A percentile compares a stretch with the other conserved stretches of the same genome.
These are phyloP conservation scores for Penicillium sumatraense DNA, from an alignment of 2,329 filamentous ascomycete species.

Conservation along the genomic window DNA sequence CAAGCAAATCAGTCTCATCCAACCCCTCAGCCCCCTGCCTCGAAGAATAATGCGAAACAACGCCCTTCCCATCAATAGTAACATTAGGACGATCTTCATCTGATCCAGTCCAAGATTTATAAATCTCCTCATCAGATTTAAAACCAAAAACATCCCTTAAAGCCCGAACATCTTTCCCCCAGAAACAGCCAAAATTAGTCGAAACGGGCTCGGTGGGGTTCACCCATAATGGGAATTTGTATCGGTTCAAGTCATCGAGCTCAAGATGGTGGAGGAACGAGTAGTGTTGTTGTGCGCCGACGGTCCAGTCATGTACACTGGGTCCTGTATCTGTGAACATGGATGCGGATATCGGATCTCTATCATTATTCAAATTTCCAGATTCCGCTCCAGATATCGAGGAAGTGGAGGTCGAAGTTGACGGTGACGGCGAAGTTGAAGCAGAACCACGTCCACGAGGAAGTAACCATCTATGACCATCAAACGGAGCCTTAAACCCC, in stretches of 20 bases:
- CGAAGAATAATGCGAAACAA: conserved; percentile 61
- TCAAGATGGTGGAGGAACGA: conserved; percentile 57
- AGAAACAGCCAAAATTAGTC: conserved; percentile 59
- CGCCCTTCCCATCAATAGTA: conserved; percentile 58
- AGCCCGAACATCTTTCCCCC: conserved; percentile 56
- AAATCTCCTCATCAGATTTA: conserved; percentile 43
- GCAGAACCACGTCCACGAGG: conserved; percentile 28
- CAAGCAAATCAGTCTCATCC: conserved; percentile 58
- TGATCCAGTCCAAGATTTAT: conserved; percentile 45
- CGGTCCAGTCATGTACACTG: conserved; percentile 55
- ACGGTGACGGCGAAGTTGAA: too few species aligned
- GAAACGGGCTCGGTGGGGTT: conserved; percentile 57
- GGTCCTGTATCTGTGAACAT: conserved; percentile 53
- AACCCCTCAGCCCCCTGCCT: conserved; percentile 47
- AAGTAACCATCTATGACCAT: conserved; percentile 58
- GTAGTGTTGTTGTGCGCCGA: conserved; percentile 52
- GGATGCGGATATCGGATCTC: conserved; percentile 54
- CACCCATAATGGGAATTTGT: conserved; percentile 54
- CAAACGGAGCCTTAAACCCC: conserved; percentile 33
- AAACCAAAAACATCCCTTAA: conserved; percentile 49
- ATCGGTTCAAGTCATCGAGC: conserved; percentile 48
- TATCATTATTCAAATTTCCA: conserved; percentile 25
- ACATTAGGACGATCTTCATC: conserved; percentile 32
- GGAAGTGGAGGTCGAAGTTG: too few species aligned
- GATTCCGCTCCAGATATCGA: neutral